Evolutionary conservation across 345 rosid species (phyloP).

Genomic region (Trapa incisa): DNA sequence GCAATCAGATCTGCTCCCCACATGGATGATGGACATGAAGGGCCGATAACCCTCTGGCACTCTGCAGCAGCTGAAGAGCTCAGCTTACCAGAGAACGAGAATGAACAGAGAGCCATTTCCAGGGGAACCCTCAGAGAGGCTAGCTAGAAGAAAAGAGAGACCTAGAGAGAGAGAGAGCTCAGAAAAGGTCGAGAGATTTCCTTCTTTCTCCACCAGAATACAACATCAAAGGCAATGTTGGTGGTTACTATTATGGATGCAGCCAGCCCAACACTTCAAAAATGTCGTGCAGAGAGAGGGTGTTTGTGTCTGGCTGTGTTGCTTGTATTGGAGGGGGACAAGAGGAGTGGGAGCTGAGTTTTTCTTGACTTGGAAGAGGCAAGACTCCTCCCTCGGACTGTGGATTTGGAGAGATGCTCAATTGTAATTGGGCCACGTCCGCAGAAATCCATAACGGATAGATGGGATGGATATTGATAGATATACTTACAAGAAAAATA

Average conservation of each 20-base stretch:
- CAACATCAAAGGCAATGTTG: background rate
- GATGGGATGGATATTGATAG: constrained; percentile 27
- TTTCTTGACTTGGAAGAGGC: background rate
- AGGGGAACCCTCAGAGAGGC: background rate
- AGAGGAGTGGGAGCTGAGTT: background rate
- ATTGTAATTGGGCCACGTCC: constrained; percentile 41
- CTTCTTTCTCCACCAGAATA: background rate
- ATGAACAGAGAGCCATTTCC: constrained; percentile 58
- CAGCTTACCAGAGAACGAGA: constrained; percentile 47
- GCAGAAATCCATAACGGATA: constrained; percentile 27
- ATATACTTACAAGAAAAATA: background rate
- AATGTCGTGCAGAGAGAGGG: background rate
- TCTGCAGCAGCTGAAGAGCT: constrained; percentile 25
- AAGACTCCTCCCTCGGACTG: background rate
- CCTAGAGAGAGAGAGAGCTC: background rate
- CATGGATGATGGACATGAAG: constrained; percentile 21
- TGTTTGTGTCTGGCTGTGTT: background rate
- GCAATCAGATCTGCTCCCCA: constrained; percentile 33
- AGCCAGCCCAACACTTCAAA: background rate
- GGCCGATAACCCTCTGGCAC: constrained; percentile 18
- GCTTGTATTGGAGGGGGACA: background rate
- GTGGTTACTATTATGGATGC: background rate
- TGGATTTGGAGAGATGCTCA: background rate
- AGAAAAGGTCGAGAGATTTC: background rate
- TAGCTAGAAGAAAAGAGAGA: background rate